Evolutionary conservation across 177 flowering plant genomes (phyloP).

Genomic region (Vitis hybrid): DNA sequence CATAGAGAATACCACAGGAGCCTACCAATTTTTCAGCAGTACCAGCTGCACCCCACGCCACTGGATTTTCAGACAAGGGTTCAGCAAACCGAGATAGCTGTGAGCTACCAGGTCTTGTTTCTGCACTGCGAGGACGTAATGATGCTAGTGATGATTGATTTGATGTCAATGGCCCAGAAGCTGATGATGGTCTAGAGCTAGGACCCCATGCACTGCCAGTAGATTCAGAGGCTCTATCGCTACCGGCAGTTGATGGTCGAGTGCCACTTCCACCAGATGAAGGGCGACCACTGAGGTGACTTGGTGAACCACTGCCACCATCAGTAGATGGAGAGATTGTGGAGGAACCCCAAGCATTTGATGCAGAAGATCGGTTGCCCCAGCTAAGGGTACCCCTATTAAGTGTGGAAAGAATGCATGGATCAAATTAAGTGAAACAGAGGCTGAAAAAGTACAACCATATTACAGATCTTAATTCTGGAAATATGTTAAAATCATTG

Average conservation of each 20-base stretch:
- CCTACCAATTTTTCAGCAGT: conserved; percentile 72
- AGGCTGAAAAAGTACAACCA: not conserved
- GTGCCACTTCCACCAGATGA: conserved; percentile 93
- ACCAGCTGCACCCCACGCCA: conserved; percentile 57
- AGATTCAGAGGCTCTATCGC: conserved; percentile 77
- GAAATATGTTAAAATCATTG: not conserved
- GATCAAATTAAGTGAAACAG: not conserved
- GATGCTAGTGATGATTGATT: conserved; percentile 58
- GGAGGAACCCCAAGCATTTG: conserved; percentile 83
- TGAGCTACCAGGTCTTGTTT: conserved; percentile 89
- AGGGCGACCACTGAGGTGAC: conserved; percentile 73
- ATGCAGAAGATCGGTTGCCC: conserved; percentile 69
- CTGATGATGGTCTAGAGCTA: conserved; percentile 89
- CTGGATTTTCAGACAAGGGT: conserved; percentile 57
- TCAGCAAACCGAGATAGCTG: conserved; percentile 98
- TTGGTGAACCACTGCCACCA: conserved; percentile 62
- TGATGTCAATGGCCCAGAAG: conserved; percentile 73
- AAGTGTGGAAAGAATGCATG: conserved; percentile 5
- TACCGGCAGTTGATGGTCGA: conserved; percentile 91
- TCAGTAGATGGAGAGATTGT: conserved; percentile 60
- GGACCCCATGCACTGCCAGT: conserved; percentile 66
- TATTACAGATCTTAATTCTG: not conserved
- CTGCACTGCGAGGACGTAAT: conserved; percentile 94
- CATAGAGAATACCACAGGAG: not conserved
- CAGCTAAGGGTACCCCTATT: conserved; percentile 91